phyloP scores from a whole-genome alignment of 768 basidiomycete species.

The Tephrocybe sp. region DNA sequence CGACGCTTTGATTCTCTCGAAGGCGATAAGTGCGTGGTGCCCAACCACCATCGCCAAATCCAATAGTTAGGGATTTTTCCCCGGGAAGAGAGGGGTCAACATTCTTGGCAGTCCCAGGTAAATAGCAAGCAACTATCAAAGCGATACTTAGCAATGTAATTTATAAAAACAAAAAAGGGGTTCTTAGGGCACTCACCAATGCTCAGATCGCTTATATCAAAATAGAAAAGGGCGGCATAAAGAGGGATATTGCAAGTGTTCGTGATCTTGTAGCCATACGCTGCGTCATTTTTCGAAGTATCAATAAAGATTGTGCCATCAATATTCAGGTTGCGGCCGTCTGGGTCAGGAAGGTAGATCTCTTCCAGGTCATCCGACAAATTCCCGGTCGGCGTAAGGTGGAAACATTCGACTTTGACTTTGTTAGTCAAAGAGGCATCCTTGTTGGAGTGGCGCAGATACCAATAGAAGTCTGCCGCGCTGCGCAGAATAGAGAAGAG shows the following conservation, averaged over 20 bases:
- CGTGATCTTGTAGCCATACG: neutral
- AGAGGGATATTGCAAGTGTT: neutral
- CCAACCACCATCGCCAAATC: neutral
- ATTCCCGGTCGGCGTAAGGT: neutral
- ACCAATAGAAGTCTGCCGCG: slow-evolving; percentile 5
- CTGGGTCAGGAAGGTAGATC: neutral
- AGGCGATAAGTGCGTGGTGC: neutral
- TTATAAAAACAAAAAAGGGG: too few species aligned
- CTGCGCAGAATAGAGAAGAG: neutral
- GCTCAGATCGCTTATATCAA: neutral
- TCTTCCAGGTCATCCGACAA: neutral
- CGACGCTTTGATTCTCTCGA: neutral
- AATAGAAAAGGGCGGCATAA: slow-evolving; percentile 5
- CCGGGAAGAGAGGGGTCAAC: neutral
- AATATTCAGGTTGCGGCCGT: neutral
- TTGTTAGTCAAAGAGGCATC: neutral
- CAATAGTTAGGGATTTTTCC: neutral
- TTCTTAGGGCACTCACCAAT: slow-evolving; percentile 2
- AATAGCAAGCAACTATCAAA: neutral
- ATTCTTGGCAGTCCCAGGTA: neutral
- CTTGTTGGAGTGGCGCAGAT: neutral
- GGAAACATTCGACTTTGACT: neutral
- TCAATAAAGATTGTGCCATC: neutral
- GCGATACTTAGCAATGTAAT: too few species aligned
- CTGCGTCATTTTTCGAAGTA: neutral